Percentiles rank a stretch among this genome's conserved stretches.
Conservation (phyloP, 148 eudicot genomes). For the Chenopodium suecicum region DNA sequence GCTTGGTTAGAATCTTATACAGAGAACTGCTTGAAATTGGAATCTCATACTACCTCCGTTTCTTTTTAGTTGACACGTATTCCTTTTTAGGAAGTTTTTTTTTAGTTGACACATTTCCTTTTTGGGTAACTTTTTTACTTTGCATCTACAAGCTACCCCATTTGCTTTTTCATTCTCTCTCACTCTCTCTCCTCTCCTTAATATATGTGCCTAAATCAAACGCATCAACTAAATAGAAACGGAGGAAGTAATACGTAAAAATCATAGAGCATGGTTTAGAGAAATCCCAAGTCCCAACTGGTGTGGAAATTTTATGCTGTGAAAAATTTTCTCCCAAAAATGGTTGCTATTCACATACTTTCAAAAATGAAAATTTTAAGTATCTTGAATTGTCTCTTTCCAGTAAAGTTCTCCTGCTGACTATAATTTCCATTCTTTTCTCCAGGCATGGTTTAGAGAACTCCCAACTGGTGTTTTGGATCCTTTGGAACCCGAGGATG, state of each 20-base stretch:
- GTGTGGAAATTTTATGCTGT: no score
- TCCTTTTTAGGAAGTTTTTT: no score
- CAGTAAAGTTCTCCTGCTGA: background rate
- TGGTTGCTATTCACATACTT: background rate
- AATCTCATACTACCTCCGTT: background rate
- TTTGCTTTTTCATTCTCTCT: no score
- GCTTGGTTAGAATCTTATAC: background rate
- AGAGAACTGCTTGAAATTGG: background rate
- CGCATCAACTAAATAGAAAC: no score
- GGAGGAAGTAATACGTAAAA: no score
- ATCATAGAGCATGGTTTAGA: background rate
- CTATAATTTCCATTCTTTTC: constrained; percentile 1
- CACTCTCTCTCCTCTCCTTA: no score
- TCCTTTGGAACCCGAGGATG: constrained; percentile 78
- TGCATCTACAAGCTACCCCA: no score
- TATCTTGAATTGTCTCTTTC: background rate
- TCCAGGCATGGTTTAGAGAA: constrained; percentile 97
- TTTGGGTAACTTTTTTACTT: no score
- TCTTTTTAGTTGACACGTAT: no score
- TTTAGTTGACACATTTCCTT: no score
- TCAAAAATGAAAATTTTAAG: background rate
- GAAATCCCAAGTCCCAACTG: no score
- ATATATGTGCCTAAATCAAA: no score
- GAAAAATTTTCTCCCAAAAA: background rate
- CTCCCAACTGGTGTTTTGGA: constrained; percentile 87